These are phyloP conservation scores for Raphidocelis subcapitata DNA, from an alignment of 139 green algal genomes.

Conservation along the genomic window DNA sequence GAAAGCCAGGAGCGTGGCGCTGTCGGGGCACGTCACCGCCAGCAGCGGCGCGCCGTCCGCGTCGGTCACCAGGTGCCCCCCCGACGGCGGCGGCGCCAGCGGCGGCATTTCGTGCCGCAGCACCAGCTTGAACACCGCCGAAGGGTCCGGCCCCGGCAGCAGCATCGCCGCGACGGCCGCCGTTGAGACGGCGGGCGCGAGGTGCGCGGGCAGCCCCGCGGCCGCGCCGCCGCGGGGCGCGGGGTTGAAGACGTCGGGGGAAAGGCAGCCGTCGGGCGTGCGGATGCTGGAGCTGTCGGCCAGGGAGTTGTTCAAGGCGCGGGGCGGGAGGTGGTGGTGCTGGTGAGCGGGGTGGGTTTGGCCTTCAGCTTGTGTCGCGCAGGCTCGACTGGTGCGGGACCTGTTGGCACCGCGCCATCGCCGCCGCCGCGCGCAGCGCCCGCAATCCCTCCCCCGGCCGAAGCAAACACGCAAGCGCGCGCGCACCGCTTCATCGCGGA, in stretches of 20 bases:
- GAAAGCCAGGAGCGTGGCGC: conserved; percentile 38
- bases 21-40: conserved; percentile 33
- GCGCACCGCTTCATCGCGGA: conserved; percentile 9
- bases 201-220: not conserved
- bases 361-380: not conserved
- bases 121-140: conserved; percentile 25
- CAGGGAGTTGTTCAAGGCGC: too few species aligned
- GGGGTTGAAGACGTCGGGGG: conserved; percentile 39
- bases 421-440: not conserved
- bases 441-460: too few species aligned
- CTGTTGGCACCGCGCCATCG: too few species aligned
- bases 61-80: conserved; percentile 42
- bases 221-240: conserved; percentile 9
- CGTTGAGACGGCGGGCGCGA: conserved; percentile 1
- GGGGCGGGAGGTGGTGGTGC: too few species aligned
- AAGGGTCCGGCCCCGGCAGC: conserved; percentile 6
- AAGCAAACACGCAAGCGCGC: too few species aligned
- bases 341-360: too few species aligned
- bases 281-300: conserved; percentile 15
- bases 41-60: conserved; percentile 42
- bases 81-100: not conserved
- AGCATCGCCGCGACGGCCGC: conserved; percentile 9
- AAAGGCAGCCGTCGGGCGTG: conserved; percentile 37
- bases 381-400: too few species aligned
- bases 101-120: conserved; percentile 9